phyloP scores from a whole-genome alignment of 179 eudicot genomes.

The Pouteria campechiana region DNA sequence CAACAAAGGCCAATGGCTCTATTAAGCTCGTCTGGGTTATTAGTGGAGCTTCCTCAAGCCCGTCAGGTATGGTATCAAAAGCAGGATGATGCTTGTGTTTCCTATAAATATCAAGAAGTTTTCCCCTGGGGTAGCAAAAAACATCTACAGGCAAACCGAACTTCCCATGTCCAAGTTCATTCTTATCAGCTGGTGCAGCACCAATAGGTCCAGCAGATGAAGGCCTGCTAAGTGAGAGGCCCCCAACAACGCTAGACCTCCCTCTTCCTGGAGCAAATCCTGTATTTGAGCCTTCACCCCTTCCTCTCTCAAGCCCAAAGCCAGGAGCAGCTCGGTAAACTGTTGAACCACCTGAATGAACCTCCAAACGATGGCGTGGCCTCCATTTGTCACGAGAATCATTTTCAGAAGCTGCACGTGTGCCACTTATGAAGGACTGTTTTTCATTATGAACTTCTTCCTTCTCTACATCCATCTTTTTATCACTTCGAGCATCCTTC shows the following conservation, averaged over 20 bases:
- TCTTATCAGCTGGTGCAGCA: slow-evolving; percentile 23
- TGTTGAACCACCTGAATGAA: slow-evolving; percentile 43
- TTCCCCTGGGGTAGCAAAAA: slow-evolving; percentile 79
- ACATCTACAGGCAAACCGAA: slow-evolving; percentile 18
- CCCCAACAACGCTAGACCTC: slow-evolving; percentile 46
- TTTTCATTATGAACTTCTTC: slow-evolving; percentile 57
- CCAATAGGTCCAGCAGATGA: slow-evolving; percentile 38
- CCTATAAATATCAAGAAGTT: slow-evolving; percentile 88
- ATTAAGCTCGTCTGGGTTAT: slow-evolving; percentile 35
- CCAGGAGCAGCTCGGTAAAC: slow-evolving; percentile 91
- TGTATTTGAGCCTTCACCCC: slow-evolving; percentile 42
- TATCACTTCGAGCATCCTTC: slow-evolving; percentile 63
- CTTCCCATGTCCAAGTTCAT: slow-evolving; percentile 47
- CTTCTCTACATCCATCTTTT: slow-evolving; percentile 58
- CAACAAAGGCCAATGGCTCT: slow-evolving; percentile 80
- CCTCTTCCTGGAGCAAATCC: slow-evolving; percentile 92
- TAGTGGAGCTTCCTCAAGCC: slow-evolving; percentile 47
- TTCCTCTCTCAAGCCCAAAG: slow-evolving; percentile 72
- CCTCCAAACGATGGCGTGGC: slow-evolving; percentile 88
- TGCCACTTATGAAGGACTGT: slow-evolving; percentile 32
- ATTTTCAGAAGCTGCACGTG: slow-evolving; percentile 33
- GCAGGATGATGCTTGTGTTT: slow-evolving; percentile 36
- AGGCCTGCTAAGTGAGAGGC: slow-evolving; percentile 29
- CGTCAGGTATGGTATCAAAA: slow-evolving; percentile 25
- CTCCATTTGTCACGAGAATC: slow-evolving; percentile 98